Base-by-base conservation (phyloP, 1,139 yeast genomes). In the Kluyveromyces sp. region DNA sequence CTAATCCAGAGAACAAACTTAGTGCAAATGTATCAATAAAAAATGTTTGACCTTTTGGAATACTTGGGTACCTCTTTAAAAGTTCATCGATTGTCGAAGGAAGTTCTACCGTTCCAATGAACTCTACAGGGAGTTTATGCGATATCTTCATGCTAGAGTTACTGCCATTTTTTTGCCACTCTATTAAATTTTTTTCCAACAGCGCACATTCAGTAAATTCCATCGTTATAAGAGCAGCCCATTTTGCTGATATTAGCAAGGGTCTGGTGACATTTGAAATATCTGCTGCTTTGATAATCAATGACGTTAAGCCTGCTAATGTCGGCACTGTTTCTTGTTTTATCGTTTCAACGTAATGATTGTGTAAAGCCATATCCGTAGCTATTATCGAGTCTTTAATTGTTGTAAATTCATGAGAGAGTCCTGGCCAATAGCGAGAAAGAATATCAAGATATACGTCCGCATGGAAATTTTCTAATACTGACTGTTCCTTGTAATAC, bases 291-390 rank as follows among this genome's bases (percentile, higher is more conserved):
- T 90, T 90, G 51, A 90, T 81, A 50, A 90, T 73, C 50, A 88
- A 68, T 29, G 88, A 77, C 26, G 86, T 69, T 52, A 88, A 68
- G 46, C 70, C 70, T 25, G 73, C 54, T 57, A 64, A 54, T 54
- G 37, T 65, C 56, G 28, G 54, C 29, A 47, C 51, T 26, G 49
- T 44, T 28, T 41, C 26, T 41, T 49, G 40, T 37, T 55, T 49
- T 37, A 64, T 43, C 25, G 57, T 51, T 25, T 58, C 53, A 61
- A 89, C 79, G 65, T 84, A 90, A 49, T 77, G 83, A 55, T 79
- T 80, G 70, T 92, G 98, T 58, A 79, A 77, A 0, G 92, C 94
- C 97, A 92, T 90, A 67, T 92, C 97, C 0, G 98, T 92, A 8
- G 97, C 96, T 49, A 87, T 66, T 28, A 87, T 84, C 25, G 70